Percentiles rank a stretch among this genome's conserved stretches.
phyloP scores from a whole-genome alignment of 768 basidiomycete species.

The Mycena crocata region DNA sequence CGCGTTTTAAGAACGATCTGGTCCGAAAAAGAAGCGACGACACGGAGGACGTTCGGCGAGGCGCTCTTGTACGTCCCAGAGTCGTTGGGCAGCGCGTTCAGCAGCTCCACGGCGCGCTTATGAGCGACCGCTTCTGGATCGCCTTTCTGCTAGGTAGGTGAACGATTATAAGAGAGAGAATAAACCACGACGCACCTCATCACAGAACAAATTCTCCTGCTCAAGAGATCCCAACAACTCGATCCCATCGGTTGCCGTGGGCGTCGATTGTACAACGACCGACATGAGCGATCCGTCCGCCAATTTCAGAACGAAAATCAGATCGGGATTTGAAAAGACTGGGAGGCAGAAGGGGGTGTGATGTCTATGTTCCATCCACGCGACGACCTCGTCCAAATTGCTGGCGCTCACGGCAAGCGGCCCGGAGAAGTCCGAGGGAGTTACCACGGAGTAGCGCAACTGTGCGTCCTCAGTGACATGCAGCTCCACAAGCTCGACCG shows the following conservation, averaged over 20 bases:
- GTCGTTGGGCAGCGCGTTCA: neutral
- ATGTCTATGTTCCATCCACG: slow-evolving; percentile 49
- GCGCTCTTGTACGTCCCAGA: neutral
- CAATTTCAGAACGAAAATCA: slow-evolving; percentile 53
- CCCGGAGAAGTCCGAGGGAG: slow-evolving; percentile 35
- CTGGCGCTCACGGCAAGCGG: slow-evolving; percentile 54
- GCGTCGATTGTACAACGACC: slow-evolving; percentile 55
- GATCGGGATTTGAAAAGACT: slow-evolving; percentile 51
- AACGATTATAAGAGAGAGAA: no score
- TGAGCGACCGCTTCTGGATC: neutral
- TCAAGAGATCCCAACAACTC: neutral
- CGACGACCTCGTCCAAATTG: slow-evolving; percentile 44
- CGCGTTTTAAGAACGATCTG: neutral
- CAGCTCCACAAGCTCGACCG: slow-evolving; percentile 52
- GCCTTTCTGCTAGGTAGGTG: neutral
- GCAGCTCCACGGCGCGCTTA: slow-evolving; percentile 1
- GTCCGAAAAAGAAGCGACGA: neutral
- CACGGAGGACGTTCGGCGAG: neutral
- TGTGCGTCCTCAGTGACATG: slow-evolving; percentile 38
- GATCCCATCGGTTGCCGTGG: neutral
- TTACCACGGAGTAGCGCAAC: slow-evolving; percentile 41
- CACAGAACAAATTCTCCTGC: neutral
- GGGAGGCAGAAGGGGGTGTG: slow-evolving; percentile 56
- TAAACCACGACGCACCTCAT: neutral
- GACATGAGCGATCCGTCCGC: slow-evolving; percentile 50